A percentile compares a stretch with the other conserved stretches of the same genome.
These are phyloP conservation scores for Aspergillus arachidicola DNA, from an alignment of 2,329 filamentous ascomycete species.

Conservation along the genomic window DNA sequence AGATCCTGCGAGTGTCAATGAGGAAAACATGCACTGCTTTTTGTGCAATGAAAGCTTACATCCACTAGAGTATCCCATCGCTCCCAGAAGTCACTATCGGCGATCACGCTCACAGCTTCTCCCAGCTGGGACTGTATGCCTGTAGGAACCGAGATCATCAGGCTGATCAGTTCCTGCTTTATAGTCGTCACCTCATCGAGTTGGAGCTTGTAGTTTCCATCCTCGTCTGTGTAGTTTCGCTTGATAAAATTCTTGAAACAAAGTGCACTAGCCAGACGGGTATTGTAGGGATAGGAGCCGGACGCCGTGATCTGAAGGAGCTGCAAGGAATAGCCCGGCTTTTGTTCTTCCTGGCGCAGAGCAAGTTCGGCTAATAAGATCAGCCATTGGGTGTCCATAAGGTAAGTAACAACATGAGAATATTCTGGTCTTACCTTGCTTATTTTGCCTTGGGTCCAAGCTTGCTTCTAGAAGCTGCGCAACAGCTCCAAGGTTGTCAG, in stretches of 20 bases:
- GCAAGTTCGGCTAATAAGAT: conserved; percentile 70
- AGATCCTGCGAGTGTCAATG: conserved; percentile 64
- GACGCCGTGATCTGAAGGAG: conserved; percentile 90
- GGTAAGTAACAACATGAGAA: conserved; percentile 1
- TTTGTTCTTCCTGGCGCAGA: conserved; percentile 76
- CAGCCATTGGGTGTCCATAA: conserved; percentile 2
- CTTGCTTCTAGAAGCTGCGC: conserved; percentile 88
- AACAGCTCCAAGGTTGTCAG: conserved; percentile 63
- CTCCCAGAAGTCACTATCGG: conserved; percentile 96
- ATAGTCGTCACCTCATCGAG: conserved; percentile 82
- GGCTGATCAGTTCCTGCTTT: conserved; percentile 90
- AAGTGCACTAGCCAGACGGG: conserved; percentile 82
- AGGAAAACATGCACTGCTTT: neutral
- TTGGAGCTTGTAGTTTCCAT: conserved; percentile 88
- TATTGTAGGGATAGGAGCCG: conserved; percentile 70
- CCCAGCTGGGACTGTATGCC: conserved; percentile 91
- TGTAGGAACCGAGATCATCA: conserved; percentile 91
- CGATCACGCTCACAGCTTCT: conserved; percentile 95
- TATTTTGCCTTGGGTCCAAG: conserved; percentile 82
- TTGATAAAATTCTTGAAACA: conserved; percentile 99
- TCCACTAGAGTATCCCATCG: conserved; percentile 94
- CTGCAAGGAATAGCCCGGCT: conserved; percentile 82
- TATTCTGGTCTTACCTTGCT: conserved; percentile 69
- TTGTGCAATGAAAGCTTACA: conserved; percentile 50
- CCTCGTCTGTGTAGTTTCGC: conserved; percentile 92